Evolutionary conservation across 1,284 basidiomycete genomes (phyloP), one percentile per base, ranked within the genome.

Genomic region (Golubevia pallescens): DNA sequence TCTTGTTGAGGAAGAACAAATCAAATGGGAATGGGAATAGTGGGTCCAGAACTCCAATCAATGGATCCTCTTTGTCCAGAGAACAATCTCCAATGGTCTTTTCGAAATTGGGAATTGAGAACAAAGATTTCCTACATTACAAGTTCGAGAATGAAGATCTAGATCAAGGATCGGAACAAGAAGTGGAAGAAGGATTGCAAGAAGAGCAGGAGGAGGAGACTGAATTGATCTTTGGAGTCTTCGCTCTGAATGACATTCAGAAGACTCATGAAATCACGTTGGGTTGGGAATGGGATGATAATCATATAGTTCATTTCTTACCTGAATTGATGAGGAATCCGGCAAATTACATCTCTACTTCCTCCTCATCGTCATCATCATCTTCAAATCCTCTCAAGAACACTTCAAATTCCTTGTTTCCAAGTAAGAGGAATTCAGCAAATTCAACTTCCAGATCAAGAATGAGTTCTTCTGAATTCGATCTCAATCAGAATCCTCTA

Each of bases 241-340:
- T 96, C 75, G 93, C 94, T 0, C 85, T 92, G 19, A 87, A 90
- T 16, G 92, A 94, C 73, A 88, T 97, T 67, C 89, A 89, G 67
- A 90, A 90, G 48, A 89, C 92, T 60, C 94, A 96, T 76, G 96
- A 98, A 86, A 90, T 98, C 52, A 90, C 95, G 0, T 86, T 97
- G 0, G 93, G 92, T 0, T 98, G 95, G 94, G 94, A 97, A 83
- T 97, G 95, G 95, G 95, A 97, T 75, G 95, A 97, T 77, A 90
- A 91, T 3, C 93, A 94, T 80, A 91, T 93, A 0, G 90, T 97
- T 0, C 95, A 97, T 86, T 88, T 90, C 60, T 87, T 97, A 0
- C 92, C 92, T 2, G 90, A 90, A 16, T 86, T 93, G 58, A n/a
- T n/a, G n/a, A n/a, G n/a, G n/a, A n/a, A n/a, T n/a, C n/a, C n/a